Evolutionary conservation across 2,329 filamentous ascomycete genomes (phyloP), one percentile per base, ranked within the genome.

Genomic region (Leptosphaerulina australis): DNA sequence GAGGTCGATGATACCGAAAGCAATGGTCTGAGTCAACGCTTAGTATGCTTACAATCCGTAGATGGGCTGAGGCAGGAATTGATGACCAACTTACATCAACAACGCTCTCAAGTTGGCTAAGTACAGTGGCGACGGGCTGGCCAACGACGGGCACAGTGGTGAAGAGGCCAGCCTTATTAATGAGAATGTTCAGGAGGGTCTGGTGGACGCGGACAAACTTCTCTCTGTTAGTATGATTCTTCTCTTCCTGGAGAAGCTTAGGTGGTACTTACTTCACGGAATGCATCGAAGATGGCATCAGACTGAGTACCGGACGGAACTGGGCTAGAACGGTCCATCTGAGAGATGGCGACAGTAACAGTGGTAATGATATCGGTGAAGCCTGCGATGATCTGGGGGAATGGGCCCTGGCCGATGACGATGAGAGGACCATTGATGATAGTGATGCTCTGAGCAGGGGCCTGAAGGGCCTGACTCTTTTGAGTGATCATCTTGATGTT

Each of bases 11-110:
- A 54, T 21, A n/a, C 18, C 21, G 21, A 50, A 46, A 2, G 40
- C 36, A 22, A 54, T 41, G 14, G 36, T 40, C 51, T 54, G 26
- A 21, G 28, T 43, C 29, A 43, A 29, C 20, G 18, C 24, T 22
- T 20, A 4, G 8, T 14, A 14, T 4, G n/a, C 18, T 30, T 4
- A 14, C 26, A 18, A n/a, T 21, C 8, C 18, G 9, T 12, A 22
- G 12, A 22, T 12, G 26, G 33, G n/a, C 18, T 12, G n/a, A 24
- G 10, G 18, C 3, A 44, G n/a, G n/a, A n/a, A n/a, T n/a, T n/a
- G n/a, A n/a, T n/a, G n/a, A n/a, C n/a, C n/a, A 29, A 49, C 56
- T 58, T 30, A 61, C 59, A 18, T 62, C 59, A 15, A 62, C 55
- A 18, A 60, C 37, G 9, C 1, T 3, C 38, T 62, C 57, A 24